phyloP scores from a whole-genome alignment of 2,329 filamentous ascomycete species.

The Fusarium oxysporum region DNA sequence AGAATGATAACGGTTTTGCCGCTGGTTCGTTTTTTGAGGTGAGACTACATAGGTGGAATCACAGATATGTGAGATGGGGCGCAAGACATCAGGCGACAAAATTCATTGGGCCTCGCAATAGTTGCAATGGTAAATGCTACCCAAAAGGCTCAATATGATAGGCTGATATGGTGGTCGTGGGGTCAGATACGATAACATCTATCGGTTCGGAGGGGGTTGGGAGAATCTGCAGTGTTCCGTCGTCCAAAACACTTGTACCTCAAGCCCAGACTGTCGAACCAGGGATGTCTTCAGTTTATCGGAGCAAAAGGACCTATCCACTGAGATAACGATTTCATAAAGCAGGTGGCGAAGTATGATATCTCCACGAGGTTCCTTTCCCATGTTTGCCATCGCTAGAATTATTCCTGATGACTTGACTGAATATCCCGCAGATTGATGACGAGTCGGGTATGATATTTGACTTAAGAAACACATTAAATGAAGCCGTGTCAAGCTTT shows the following conservation, averaged over 20 bases:
- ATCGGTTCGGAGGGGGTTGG: neutral
- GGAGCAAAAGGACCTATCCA: neutral
- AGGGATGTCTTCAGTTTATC: neutral
- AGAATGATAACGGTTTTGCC: neutral
- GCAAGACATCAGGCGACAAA: neutral
- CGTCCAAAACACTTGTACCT: neutral
- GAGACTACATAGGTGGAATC: too few species aligned
- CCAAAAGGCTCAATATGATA: neutral
- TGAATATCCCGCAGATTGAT: rapidly evolving
- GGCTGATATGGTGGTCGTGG: neutral
- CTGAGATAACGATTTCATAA: neutral
- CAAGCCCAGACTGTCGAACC: neutral
- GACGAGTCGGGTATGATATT: too few species aligned
- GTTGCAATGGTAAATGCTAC: neutral
- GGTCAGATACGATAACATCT: neutral
- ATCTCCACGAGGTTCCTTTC: neutral
- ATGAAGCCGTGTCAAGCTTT: neutral
- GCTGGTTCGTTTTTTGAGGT: neutral
- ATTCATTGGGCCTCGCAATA: neutral
- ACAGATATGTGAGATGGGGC: neutral
- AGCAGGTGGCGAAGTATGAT: neutral
- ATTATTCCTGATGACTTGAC: neutral
- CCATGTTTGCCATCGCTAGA: neutral
- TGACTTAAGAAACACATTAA: too few species aligned
- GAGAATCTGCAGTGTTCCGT: neutral